Base-by-base conservation (phyloP, 1,284 basidiomycete genomes). In the Sanghuangporus weigelae region DNA sequence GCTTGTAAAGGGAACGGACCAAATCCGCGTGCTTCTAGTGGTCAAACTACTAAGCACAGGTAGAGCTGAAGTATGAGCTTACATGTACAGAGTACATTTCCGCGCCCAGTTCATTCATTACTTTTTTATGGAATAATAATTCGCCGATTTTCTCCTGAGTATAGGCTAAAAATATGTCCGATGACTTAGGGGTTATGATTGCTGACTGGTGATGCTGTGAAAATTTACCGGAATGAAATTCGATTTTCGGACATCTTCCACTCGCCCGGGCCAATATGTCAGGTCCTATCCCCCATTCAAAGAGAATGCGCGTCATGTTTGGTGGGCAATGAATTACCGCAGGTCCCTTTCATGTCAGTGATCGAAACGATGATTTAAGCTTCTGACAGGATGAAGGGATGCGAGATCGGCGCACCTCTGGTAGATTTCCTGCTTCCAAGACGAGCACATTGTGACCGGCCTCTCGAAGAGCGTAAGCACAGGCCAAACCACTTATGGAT, bases 401-500 rank as follows among this genome's bases (percentile, higher is more conserved):
- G 14, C 16, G 31, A 11, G 5, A 23, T 16, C 21, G 12, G 16
- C 50, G 14, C 23, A 35, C 50, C 50, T 35, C 44, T 19, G 44
- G 21, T 7, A 19, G 21, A 1, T 23, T 26, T 51, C 23, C 53
- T 50, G 75, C 75, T 68, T 86, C 84, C 48, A 85, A 68, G 1
- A 85, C 76, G 7, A 75, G 78, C 8, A 85, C 84, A 5, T 72
- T 73, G 63, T 86, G 84, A 1, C 85, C 85, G 51, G 77, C 74
- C 39, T 76, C 72, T 31, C 74, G 70, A 46, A 86, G 72, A 4
- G 79, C 74, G 68, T 79, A 79, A 7, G 83, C 84, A 14, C 76
- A 75, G 0, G 84, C 78, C 4, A 86, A 77, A 26, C 84, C 84
- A 1, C 67, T 63, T 14, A 68, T 60, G 12, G 69, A 66, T 3